Conservation (phyloP, 192 early-diverging fungal species). For the Spinellus fusiger region DNA sequence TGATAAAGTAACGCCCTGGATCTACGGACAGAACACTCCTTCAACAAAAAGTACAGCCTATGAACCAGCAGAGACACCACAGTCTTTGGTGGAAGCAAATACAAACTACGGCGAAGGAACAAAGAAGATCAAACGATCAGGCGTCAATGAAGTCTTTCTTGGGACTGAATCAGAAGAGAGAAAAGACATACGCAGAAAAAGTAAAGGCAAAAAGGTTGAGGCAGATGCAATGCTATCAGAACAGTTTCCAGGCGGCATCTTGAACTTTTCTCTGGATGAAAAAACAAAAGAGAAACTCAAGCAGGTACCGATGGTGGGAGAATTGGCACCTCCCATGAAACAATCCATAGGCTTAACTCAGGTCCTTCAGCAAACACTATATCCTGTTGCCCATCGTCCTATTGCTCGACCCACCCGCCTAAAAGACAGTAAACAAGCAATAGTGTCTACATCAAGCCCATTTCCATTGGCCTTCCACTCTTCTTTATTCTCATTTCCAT, state of each 20-base stretch:
- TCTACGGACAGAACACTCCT: neutral
- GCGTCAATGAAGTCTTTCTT: neutral
- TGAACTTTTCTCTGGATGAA: neutral
- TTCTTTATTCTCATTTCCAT: too few species aligned
- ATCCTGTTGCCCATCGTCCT: neutral
- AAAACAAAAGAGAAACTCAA: neutral
- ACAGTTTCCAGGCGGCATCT: neutral
- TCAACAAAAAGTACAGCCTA: neutral
- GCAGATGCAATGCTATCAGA: neutral
- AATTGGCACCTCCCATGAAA: neutral
- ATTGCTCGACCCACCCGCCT: neutral
- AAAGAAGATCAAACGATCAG: slow-evolving; percentile 10
- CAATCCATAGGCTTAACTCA: neutral
- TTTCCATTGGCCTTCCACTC: too few species aligned
- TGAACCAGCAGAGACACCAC: neutral
- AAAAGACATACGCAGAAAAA: neutral
- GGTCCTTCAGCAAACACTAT: neutral
- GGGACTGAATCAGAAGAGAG: neutral
- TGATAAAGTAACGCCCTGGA: neutral
- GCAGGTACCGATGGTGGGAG: neutral
- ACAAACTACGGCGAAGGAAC: neutral
- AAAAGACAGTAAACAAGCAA: neutral
- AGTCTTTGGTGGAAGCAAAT: neutral
- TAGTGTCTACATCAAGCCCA: too few species aligned
- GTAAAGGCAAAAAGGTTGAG: neutral